These are phyloP conservation scores for sorghum (Sorghum bicolor) DNA, from an alignment of 176 grass and related monocot species.

Conservation along the genomic window DNA sequence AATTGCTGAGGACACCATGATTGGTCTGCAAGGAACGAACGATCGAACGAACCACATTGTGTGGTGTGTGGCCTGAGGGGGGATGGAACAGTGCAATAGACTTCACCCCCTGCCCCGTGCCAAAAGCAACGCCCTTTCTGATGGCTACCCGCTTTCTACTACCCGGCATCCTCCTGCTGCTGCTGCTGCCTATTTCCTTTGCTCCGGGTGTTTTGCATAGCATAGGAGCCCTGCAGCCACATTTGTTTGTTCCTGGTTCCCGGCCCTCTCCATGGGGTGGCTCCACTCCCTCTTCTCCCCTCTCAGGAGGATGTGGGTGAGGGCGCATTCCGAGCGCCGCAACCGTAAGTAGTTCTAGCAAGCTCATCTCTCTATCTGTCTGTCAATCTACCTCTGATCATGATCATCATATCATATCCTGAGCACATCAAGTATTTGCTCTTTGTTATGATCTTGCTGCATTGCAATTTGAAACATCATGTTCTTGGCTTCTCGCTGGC, in stretches of 20 bases:
- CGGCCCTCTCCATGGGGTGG: constrained; percentile 54
- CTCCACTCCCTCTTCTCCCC: constrained; percentile 72
- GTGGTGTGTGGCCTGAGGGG: background rate
- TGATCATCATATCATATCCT: background rate
- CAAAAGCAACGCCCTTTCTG: constrained; percentile 48
- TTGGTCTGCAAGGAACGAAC: constrained; percentile 46
- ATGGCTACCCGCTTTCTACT: constrained; percentile 43
- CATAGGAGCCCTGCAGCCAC: constrained; percentile 4
- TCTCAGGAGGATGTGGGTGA: constrained; percentile 58
- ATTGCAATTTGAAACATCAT: background rate
- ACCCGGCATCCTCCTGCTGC: background rate
- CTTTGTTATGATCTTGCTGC: background rate
- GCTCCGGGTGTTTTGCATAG: background rate
- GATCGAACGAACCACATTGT: constrained; percentile 4
- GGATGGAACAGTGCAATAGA: constrained; percentile 45
- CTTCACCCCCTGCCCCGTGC: constrained; percentile 41
- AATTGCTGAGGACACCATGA: constrained; percentile 30
- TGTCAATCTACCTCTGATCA: background rate
- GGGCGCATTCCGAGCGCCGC: constrained; percentile 43
- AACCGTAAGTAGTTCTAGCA: constrained; percentile 43
- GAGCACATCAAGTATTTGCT: background rate
- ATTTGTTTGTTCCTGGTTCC: background rate
- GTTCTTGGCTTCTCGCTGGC: background rate
- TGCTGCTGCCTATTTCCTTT: constrained; percentile 10
- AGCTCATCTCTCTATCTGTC: background rate